Base-by-base conservation (phyloP, 352 stramenopile genomes). In the Globisporangium heterothallicum region DNA sequence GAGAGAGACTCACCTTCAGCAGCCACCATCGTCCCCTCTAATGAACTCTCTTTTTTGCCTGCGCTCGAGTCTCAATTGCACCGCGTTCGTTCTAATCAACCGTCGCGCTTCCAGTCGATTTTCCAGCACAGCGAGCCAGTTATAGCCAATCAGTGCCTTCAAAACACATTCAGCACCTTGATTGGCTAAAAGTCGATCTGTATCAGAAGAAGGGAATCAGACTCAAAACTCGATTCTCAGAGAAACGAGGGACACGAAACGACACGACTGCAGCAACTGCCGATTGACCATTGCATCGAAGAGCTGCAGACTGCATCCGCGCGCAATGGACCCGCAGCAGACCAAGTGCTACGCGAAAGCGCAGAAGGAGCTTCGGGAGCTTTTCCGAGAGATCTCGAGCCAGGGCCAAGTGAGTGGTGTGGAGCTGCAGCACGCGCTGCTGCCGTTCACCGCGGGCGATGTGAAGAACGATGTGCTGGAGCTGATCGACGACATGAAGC, bases 361-460 rank as follows among this genome's bases (percentile, higher is more conserved):
- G 13, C 76, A 85, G 49, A 56, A 56, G 25, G 72, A 85, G 45
- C 64, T 87, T 3, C 69, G 71, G 3, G 76, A 84, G 46, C 53
- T 87, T 16, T 87, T 87, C 56, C 64, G 66, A 3, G 72, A 84
- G 46, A 65, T 87, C 5, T 70, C 72, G 29, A 60, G 44, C 53
- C 65, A 84, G 41, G 76, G 76, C 2, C 71, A 64, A 27, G 73
- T 85, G 8, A 65, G 66, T 14, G 42, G 62, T 1, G 26, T 32
- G 0, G 76, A 84, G 54, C 55, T 87, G n/a, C 71, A 82, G 48
- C 47, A 58, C 2, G 54, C 59, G 35, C 53, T 89, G 42, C 49
- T 85, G 10, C 75, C 73, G 38, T 83, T 80, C 45, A 81, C 78
- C 5, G 78, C 73, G 16, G 78, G 78, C 26, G 78, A 84, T 48